A percentile compares a stretch with the other conserved stretches of the same genome.
phyloP scores from a whole-genome alignment of 345 rosid genomes.

The Sisymbrium irio region DNA sequence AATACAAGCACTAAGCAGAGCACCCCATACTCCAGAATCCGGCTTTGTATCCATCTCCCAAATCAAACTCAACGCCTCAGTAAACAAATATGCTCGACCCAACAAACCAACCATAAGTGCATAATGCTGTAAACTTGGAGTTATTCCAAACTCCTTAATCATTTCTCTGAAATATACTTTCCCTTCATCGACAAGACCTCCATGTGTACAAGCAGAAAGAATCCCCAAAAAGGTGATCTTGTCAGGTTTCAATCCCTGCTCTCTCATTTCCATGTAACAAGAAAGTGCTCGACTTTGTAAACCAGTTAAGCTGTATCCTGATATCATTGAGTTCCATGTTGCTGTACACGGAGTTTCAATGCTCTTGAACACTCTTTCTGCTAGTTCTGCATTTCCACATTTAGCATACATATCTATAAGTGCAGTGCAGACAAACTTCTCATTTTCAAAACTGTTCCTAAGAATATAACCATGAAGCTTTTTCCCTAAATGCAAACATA shows the following conservation, averaged over 20 bases:
- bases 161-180: conserved; percentile 51
- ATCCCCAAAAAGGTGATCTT: conserved; percentile 73
- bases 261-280: conserved; percentile 47
- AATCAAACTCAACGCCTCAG: conserved; percentile 55
- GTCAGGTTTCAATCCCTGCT: conserved; percentile 57
- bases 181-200: conserved; percentile 66
- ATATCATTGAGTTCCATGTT: conserved; percentile 76
- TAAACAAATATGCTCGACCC: conserved; percentile 58
- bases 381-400: conserved; percentile 57
- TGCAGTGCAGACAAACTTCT: conserved; percentile 74
- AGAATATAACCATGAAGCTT: conserved; percentile 56
- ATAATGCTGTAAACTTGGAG: conserved; percentile 65
- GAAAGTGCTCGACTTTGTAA: conserved; percentile 52
- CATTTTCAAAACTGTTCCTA: conserved; percentile 48
- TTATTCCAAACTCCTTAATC: conserved; percentile 50
- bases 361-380: conserved; percentile 59
- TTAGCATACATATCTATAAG: conserved; percentile 79
- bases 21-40: conserved; percentile 84
- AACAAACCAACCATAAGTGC: conserved; percentile 73
- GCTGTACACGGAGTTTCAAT: conserved; percentile 54
- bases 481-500: conserved; percentile 56
- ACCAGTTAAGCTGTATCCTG: conserved; percentile 68
- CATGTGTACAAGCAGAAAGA: conserved; percentile 71
- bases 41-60: conserved; percentile 48
- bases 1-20: conserved; percentile 67